Conservation (phyloP, 371 early-diverging fungal genomes). For the Mortierella polycephala region DNA sequence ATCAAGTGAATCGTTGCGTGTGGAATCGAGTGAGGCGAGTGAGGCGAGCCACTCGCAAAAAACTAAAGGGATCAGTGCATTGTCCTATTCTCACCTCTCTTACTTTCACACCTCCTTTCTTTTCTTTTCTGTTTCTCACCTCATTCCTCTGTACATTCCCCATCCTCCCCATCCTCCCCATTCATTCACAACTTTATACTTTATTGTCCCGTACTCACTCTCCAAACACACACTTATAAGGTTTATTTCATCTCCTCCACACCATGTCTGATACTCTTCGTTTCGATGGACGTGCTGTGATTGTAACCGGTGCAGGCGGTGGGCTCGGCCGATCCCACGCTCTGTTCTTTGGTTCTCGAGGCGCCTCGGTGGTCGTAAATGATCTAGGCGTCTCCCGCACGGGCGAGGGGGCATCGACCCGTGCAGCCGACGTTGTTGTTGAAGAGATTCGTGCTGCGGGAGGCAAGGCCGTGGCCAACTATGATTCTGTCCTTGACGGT, state of each 20-base stretch:
- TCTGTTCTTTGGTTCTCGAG: conserved; percentile 88
- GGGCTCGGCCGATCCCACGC: conserved; percentile 95
- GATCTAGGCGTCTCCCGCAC: conserved; percentile 90
- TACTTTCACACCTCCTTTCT: not conserved
- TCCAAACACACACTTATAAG: conserved; percentile 5
- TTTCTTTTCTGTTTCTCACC: not conserved
- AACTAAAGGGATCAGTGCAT: no score
- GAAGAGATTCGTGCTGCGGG: conserved; percentile 92
- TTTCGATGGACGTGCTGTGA: conserved; percentile 92
- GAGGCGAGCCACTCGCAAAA: no score
- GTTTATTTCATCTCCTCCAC: no score
- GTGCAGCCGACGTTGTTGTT: conserved; percentile 96
- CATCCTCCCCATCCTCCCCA: not conserved
- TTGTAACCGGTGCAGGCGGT: conserved; percentile 98
- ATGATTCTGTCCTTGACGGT: conserved; percentile 96
- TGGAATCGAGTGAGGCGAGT: no score
- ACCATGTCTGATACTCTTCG: conserved; percentile 62
- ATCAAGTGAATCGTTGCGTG: no score
- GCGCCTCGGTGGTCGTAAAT: conserved; percentile 90
- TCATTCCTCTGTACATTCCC: not conserved
- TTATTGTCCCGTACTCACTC: not conserved
- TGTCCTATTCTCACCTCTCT: no score
- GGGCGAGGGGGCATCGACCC: conserved; percentile 78
- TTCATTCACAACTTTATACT: no score
- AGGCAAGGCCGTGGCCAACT: conserved; percentile 97